A percentile compares a stretch with the other conserved stretches of the same genome.
phyloP scores from a whole-genome alignment of 106 monocot species.

The Posidonia australis region DNA sequence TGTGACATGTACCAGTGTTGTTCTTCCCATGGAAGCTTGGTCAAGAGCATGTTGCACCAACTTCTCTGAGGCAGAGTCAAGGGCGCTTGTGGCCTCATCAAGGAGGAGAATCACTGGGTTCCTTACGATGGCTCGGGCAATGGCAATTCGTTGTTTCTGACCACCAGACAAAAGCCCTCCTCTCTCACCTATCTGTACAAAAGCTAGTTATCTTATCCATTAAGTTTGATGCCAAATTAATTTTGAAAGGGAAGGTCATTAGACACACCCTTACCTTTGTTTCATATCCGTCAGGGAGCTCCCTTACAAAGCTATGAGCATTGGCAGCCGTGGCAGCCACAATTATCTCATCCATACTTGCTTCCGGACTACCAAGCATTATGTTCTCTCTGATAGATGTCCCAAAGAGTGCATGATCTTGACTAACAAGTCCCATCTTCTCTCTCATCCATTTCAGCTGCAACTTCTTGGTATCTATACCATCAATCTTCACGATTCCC shows the following conservation, averaged over 20 bases:
- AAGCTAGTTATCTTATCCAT: neutral
- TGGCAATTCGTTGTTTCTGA: slow-evolving; percentile 77
- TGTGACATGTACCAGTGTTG: slow-evolving; percentile 87
- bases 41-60: slow-evolving; percentile 67
- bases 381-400: slow-evolving; percentile 70
- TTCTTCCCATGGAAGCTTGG: slow-evolving; percentile 70
- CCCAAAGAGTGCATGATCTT: slow-evolving; percentile 67
- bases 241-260: too few species aligned
- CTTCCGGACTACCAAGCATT: slow-evolving; percentile 34
- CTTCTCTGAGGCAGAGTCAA: slow-evolving; percentile 77
- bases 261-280: too few species aligned
- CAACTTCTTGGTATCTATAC: slow-evolving; percentile 46
- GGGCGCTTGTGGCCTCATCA: slow-evolving; percentile 85
- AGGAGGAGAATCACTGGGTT: slow-evolving; percentile 75
- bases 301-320: slow-evolving; percentile 54
- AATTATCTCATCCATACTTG: slow-evolving; percentile 22
- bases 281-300: slow-evolving; percentile 38
- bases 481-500: slow-evolving; percentile 50
- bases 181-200: slow-evolving; percentile 41
- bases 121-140: slow-evolving; percentile 68
- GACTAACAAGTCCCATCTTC: slow-evolving; percentile 77
- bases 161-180: slow-evolving; percentile 66
- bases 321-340: slow-evolving; percentile 62
- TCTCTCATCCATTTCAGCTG: slow-evolving; percentile 47
- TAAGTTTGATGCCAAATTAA: too few species aligned